These are phyloP conservation scores for Apostasia shenzhenica DNA, from an alignment of 106 monocot genomes.

Conservation along the genomic window DNA sequence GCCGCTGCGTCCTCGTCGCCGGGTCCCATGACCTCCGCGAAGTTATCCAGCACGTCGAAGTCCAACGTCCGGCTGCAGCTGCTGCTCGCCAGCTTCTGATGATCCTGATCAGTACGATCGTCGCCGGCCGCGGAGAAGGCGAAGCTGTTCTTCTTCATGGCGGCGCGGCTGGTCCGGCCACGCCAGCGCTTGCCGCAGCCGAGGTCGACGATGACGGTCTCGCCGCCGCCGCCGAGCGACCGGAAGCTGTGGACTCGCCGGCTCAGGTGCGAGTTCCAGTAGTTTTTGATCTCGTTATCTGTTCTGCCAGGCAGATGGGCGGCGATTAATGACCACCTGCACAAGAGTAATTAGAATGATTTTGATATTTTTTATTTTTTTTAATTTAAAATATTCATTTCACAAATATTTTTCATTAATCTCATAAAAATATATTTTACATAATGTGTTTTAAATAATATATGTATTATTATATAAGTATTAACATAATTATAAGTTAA, in stretches of 20 bases:
- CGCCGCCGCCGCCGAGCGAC: not conserved
- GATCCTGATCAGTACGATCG: not conserved
- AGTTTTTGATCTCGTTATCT: conserved; percentile 40
- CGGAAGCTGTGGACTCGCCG: conserved; percentile 38
- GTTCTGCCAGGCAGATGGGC: conserved; percentile 30
- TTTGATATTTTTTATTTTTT: not conserved
- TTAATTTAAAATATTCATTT: not conserved
- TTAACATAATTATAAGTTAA: too few species aligned
- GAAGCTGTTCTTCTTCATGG: conserved; percentile 22
- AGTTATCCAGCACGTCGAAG: not conserved
- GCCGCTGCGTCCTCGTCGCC: not conserved
- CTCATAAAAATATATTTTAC: not conserved
- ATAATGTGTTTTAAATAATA: too few species aligned
- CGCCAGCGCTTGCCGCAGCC: conserved; percentile 18
- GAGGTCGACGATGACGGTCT: conserved; percentile 11
- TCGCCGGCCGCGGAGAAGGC: too few species aligned
- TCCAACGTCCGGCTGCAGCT: not conserved
- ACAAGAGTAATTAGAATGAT: not conserved
- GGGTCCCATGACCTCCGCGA: not conserved
- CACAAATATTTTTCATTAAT: not conserved
- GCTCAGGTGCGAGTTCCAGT: conserved; percentile 56
- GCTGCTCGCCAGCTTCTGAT: not conserved
- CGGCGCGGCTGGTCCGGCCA: conserved; percentile 17
- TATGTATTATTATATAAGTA: too few species aligned
- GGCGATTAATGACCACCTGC: conserved; percentile 31